Evolutionary conservation across 352 stramenopile genomes (phyloP).

Genomic region (Pythium biforme): DNA sequence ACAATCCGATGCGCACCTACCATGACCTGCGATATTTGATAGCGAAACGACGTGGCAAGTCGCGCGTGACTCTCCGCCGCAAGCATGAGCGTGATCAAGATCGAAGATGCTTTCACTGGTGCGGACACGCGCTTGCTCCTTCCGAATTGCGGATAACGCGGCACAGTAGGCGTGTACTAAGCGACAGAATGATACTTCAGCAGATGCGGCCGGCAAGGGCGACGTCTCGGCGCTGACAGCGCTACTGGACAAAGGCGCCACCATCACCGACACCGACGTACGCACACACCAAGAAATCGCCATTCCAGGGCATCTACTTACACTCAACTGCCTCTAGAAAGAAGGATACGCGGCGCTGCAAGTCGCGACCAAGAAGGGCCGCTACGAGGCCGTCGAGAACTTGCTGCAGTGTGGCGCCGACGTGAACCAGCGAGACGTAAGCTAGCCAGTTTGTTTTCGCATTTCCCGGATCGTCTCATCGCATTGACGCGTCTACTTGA

Average conservation of each 20-base stretch:
- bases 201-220: constrained; percentile 47
- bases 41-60: constrained; percentile 17
- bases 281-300: constrained; percentile 6
- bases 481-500: background rate
- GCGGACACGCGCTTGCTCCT: background rate
- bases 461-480: too few relatives aligned
- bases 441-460: background rate
- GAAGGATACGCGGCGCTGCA: constrained; percentile 63
- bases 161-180: background rate
- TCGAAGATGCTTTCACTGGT: constrained; percentile 70
- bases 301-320: background rate
- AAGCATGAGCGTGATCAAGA: constrained; percentile 50
- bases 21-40: constrained; percentile 16
- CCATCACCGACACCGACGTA: constrained; percentile 63
- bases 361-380: constrained; percentile 55
- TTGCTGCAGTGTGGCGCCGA: constrained; percentile 49
- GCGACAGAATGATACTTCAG: background rate
- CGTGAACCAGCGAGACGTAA: constrained; percentile 64
- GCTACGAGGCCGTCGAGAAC: constrained; percentile 50
- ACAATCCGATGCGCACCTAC: background rate
- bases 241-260: constrained; percentile 43
- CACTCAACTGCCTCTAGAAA: constrained; percentile 28
- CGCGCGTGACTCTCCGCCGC: background rate
- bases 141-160: background rate
- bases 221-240: constrained; percentile 34